Conservation (phyloP, 805 yeast species). For the Candida odintsovae region DNA sequence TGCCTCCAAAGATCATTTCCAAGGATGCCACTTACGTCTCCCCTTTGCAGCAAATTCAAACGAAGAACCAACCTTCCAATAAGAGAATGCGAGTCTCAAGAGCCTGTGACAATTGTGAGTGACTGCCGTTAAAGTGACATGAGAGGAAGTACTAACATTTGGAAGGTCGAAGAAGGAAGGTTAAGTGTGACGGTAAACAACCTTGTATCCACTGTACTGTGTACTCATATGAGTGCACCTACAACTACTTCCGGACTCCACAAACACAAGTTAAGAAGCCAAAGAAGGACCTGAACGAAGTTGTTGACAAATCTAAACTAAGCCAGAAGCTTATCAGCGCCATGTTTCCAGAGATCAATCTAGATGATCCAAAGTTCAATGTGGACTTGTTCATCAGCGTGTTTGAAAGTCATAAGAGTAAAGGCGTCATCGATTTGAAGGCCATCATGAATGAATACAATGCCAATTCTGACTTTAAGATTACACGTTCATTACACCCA, state of each 20-base stretch:
- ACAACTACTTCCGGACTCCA: conserved; percentile 60
- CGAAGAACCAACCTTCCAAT: conserved; percentile 17
- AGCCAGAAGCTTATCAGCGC: conserved; percentile 5
- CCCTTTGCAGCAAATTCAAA: conserved; percentile 17
- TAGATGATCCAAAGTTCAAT: conserved; percentile 11
- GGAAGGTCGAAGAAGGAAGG: conserved; percentile 53
- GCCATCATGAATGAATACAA: conserved; percentile 14
- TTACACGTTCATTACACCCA: conserved; percentile 28
- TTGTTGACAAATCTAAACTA: conserved; percentile 1
- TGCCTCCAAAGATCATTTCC: conserved; percentile 23
- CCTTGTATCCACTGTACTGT: conserved; percentile 88
- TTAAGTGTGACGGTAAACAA: conserved; percentile 78
- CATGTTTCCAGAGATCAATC: conserved; percentile 17
- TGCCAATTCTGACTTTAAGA: conserved; percentile 3
- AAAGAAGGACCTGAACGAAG: conserved; percentile 1
- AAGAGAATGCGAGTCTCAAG: conserved; percentile 62
- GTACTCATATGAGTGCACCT: conserved; percentile 78
- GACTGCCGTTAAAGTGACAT: background rate
- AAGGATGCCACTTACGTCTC: conserved; percentile 20
- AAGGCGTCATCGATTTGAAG: conserved; percentile 17
- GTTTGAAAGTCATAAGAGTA: conserved; percentile 12
- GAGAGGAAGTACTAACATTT: background rate
- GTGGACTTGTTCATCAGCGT: conserved; percentile 12
- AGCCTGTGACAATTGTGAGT: conserved; percentile 64
- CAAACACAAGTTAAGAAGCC: conserved; percentile 7